phyloP scores from a whole-genome alignment of 192 early-diverging fungal genomes.

The Backusella mclennaniae region DNA sequence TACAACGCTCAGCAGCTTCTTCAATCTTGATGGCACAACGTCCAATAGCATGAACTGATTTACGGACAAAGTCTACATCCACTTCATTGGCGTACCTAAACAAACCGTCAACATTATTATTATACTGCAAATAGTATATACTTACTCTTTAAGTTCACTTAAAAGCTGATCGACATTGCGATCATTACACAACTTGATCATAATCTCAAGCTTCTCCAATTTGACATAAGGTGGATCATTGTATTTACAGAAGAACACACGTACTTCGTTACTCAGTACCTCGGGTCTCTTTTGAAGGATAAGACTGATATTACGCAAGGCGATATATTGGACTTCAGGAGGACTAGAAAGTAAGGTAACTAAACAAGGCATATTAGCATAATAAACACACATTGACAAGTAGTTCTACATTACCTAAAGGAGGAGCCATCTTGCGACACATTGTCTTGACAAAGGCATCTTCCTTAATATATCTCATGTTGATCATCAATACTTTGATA shows the following conservation, averaged over 20 bases:
- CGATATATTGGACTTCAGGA: slow-evolving; percentile 96
- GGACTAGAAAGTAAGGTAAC: slow-evolving; percentile 86
- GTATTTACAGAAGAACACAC: slow-evolving; percentile 98
- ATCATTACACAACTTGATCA: slow-evolving; percentile 85
- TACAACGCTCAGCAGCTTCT: slow-evolving; percentile 79
- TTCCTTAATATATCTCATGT: slow-evolving; percentile 60
- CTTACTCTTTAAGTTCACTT: slow-evolving; percentile 91
- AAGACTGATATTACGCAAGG: slow-evolving; percentile 94
- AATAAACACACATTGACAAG: neutral
- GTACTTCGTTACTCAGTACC: slow-evolving; percentile 87
- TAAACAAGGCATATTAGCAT: slow-evolving; percentile 19
- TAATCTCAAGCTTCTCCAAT: slow-evolving; percentile 91
- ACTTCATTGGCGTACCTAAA: slow-evolving; percentile 91
- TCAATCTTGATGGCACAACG: slow-evolving; percentile 92
- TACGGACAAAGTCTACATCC: slow-evolving; percentile 94
- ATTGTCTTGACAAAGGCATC: slow-evolving; percentile 74
- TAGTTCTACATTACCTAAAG: slow-evolving; percentile 61
- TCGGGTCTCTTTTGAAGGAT: slow-evolving; percentile 89
- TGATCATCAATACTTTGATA: slow-evolving; percentile 81
- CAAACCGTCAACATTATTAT: neutral
- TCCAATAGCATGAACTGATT: slow-evolving; percentile 87
- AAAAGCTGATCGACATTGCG: slow-evolving; percentile 90
- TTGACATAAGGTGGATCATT: slow-evolving; percentile 99
- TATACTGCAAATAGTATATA: neutral
- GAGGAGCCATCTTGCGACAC: slow-evolving; percentile 90